phyloP scores from a whole-genome alignment of 768 basidiomycete genomes.

The Tulasnella sp. region DNA sequence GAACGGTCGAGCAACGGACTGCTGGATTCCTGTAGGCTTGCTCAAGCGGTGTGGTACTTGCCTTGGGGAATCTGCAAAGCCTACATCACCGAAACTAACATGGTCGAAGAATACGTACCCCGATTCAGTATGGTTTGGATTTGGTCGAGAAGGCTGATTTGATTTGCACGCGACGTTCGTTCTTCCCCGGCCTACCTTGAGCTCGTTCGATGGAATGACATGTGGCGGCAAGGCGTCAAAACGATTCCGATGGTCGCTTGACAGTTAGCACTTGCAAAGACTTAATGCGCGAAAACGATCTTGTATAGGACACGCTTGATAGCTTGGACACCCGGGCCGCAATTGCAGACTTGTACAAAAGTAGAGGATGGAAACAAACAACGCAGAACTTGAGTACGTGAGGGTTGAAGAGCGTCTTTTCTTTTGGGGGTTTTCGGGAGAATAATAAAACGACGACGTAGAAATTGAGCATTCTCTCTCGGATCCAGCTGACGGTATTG shows the following conservation, averaged over 20 bases:
- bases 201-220: not conserved
- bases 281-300: slow-evolving; percentile 5
- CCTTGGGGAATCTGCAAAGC: not conserved
- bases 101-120: not conserved
- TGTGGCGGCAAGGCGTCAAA: not conserved
- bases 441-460: slow-evolving; percentile 2
- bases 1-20: too few relatives aligned
- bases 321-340: slow-evolving; percentile 12
- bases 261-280: not conserved
- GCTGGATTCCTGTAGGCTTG: not conserved
- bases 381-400: slow-evolving; percentile 12
- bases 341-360: slow-evolving; percentile 17
- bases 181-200: not conserved
- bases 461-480: slow-evolving; percentile 17
- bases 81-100: not conserved
- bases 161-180: not conserved
- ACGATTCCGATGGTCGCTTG: not conserved
- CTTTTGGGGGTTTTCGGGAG: not conserved
- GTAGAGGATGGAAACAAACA: slow-evolving; percentile 6
- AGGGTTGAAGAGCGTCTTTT: slow-evolving; percentile 18
- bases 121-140: not conserved
- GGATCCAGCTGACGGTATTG: slow-evolving; percentile 13
- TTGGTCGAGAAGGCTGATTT: not conserved
- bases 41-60: not conserved
- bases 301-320: not conserved